Conservation (phyloP, 306 rosid species). For the Medicago lupulina region DNA sequence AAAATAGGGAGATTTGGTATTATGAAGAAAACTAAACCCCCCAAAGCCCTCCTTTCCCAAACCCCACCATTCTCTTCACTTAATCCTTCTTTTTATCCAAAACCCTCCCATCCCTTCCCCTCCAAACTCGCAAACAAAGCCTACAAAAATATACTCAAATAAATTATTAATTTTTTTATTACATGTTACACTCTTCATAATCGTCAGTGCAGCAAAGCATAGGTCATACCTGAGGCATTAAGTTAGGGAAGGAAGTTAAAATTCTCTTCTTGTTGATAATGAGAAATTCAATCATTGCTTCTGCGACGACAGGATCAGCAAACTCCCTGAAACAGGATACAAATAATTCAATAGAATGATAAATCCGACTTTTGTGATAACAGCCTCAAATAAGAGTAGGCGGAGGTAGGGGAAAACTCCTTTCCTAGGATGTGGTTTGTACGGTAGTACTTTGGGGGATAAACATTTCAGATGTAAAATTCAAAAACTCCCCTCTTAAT, state of each 20-base stretch:
- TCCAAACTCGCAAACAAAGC: too few species aligned
- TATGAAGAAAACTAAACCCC: too few species aligned
- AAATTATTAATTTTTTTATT: too few species aligned
- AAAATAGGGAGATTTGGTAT: too few species aligned
- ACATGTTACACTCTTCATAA: constrained; percentile 4
- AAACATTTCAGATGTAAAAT: neutral
- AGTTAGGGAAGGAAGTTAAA: constrained; percentile 70
- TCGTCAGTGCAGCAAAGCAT: constrained; percentile 27
- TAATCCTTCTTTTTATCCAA: too few species aligned
- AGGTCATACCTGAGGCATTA: constrained; percentile 83
- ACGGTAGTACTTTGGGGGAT: neutral
- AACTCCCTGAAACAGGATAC: constrained; percentile 76
- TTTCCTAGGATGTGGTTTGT: neutral
- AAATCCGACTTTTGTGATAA: neutral
- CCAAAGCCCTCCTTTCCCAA: too few species aligned
- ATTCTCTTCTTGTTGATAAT: constrained; percentile 74
- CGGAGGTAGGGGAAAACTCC: neutral
- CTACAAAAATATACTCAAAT: too few species aligned
- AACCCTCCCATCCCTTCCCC: too few species aligned
- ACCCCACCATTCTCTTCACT: too few species aligned
- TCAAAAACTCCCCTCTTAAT: neutral
- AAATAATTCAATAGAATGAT: constrained; percentile 34
- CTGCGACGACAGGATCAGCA: constrained; percentile 89
- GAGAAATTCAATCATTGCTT: constrained; percentile 81
- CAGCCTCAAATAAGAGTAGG: constrained; percentile 10